A percentile compares a stretch with the other conserved stretches of the same genome.
Conservation (phyloP, 2,329 filamentous ascomycete genomes). For the Penicillium fuscoglaucum region DNA sequence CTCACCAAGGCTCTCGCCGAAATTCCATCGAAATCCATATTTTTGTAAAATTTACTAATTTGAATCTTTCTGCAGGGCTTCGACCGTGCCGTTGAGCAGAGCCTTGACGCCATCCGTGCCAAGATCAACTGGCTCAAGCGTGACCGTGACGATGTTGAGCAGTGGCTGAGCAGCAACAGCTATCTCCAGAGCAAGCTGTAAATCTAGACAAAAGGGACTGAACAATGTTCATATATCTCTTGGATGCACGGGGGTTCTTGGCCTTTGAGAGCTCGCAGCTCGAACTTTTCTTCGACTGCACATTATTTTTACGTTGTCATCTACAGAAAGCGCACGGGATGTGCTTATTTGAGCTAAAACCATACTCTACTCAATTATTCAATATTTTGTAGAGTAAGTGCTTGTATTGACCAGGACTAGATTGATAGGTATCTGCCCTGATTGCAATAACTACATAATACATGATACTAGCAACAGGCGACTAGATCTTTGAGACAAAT, state of each 20-base stretch:
- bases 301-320: not conserved
- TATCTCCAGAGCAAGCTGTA: conserved; percentile 51
- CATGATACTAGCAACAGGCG: not conserved
- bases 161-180: conserved; percentile 67
- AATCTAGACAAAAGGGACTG: not conserved
- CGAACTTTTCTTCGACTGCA: not conserved
- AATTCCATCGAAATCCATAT: not conserved
- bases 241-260: not conserved
- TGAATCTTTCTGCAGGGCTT: conserved; percentile 56
- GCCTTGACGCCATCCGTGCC: conserved; percentile 76
- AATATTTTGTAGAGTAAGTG: not conserved
- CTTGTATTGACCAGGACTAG: not conserved
- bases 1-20: not conserved
- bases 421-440: not conserved
- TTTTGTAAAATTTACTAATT: conserved; percentile 16
- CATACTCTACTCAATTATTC: conserved; percentile 10
- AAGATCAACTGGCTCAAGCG: conserved; percentile 80
- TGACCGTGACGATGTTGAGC: conserved; percentile 73
- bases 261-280: not conserved
- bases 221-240: not conserved
- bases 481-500: not conserved
- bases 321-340: conserved; percentile 6
- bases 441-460: not conserved
- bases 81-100: conserved; percentile 86
- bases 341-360: conserved; percentile 1